These are phyloP conservation scores for Coemansia sp. DNA, from an alignment of 192 early-diverging fungal species.

Conservation along the genomic window DNA sequence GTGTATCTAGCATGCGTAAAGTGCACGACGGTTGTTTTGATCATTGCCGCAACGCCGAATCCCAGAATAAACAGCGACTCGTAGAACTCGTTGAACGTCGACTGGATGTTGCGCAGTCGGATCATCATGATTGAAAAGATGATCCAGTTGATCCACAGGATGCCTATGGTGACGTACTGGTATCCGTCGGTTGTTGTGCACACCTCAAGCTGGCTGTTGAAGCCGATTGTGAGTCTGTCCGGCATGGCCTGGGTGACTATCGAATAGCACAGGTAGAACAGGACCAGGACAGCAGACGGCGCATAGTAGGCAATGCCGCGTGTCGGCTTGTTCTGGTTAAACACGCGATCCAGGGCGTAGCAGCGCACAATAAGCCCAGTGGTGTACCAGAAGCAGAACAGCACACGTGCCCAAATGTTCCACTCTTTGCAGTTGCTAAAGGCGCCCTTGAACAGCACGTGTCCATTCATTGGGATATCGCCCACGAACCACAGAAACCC, in stretches of 20 bases:
- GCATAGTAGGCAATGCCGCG: constrained; percentile 11
- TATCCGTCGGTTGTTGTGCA: constrained; percentile 16
- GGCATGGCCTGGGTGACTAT: constrained; percentile 7
- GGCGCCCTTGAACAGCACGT: constrained; percentile 8
- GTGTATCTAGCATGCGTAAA: constrained; percentile 13
- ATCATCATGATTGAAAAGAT: constrained; percentile 11
- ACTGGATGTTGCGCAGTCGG: constrained; percentile 25
- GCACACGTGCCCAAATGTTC: constrained; percentile 14
- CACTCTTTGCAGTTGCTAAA: constrained; percentile 4
- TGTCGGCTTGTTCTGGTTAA: constrained; percentile 20
- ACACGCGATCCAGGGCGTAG: constrained; percentile 11
- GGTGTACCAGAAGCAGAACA: constrained; percentile 11
- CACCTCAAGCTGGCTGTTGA: constrained; percentile 14
- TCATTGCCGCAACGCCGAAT: constrained; percentile 19
- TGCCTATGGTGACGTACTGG: constrained; percentile 7
- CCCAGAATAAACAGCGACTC: constrained; percentile 15
- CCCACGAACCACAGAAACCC: constrained; percentile 22
- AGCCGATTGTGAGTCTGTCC: not conserved
- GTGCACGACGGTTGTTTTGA: constrained; percentile 21
- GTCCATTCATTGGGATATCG: constrained; percentile 21
- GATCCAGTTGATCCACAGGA: constrained; percentile 29
- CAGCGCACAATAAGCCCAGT: constrained; percentile 1
- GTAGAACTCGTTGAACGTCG: constrained; percentile 27
- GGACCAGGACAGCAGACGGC: constrained; percentile 3
- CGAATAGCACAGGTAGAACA: constrained; percentile 7